Conservation (phyloP, 2,329 filamentous ascomycete genomes). For the Monosporascus sp. region DNA sequence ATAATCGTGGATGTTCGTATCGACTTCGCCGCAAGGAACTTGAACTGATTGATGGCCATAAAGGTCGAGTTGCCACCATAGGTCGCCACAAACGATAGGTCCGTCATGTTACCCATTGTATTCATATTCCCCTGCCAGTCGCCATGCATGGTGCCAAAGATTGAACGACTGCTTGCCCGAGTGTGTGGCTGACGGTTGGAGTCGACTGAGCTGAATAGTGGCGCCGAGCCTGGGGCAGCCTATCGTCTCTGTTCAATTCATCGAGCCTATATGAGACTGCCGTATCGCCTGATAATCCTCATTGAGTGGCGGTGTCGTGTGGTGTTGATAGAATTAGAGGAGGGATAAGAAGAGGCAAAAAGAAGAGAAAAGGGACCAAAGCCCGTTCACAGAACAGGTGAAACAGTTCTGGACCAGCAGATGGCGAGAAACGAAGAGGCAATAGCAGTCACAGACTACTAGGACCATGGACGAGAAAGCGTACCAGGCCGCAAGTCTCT, state of each 20-base stretch:
- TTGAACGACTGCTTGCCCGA: conserved; percentile 9
- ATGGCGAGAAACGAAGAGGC: conserved; percentile 28
- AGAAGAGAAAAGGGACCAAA: conserved; percentile 19
- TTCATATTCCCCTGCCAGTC: conserved; percentile 22
- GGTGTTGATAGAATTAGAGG: conserved; percentile 10
- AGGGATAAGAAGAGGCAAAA: conserved; percentile 17
- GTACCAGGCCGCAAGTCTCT: conserved; percentile 23
- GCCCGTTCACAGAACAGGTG: conserved; percentile 36
- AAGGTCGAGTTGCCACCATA: conserved; percentile 36
- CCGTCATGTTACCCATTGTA: conserved; percentile 14
- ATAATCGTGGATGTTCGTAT: conserved; percentile 57
- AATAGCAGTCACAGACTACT: conserved; percentile 18
- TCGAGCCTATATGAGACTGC: conserved; percentile 29
- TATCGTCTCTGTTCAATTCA: conserved; percentile 36
- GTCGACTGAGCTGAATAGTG: conserved; percentile 20
- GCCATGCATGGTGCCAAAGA: conserved; percentile 16
- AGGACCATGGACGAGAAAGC: conserved; percentile 24
- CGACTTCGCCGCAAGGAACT: conserved; percentile 48
- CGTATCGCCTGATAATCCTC: background rate
- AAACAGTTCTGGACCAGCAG: conserved; percentile 39
- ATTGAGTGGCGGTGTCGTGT: background rate
- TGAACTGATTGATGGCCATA: conserved; percentile 44
- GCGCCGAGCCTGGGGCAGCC: conserved; percentile 21
- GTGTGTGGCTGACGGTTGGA: conserved; percentile 4
- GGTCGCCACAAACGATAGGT: conserved; percentile 21